phyloP scores from a whole-genome alignment of 192 early-diverging fungal species.

The Ramicandelaber brevisporus region DNA sequence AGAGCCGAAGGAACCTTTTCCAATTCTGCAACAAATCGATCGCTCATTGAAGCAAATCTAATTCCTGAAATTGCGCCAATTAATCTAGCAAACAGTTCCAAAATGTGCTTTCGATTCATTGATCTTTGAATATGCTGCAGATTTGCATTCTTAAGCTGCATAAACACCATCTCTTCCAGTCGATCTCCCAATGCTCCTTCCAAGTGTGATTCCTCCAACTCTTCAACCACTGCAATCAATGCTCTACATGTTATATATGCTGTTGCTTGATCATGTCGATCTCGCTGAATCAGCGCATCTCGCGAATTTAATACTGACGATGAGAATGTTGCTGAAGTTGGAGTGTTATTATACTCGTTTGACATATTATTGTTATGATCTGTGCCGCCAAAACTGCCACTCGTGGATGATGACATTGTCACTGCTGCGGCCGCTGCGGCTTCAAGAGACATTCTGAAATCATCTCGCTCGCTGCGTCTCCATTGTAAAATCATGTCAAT shows the following conservation, averaged over 20 bases:
- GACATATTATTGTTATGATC: constrained; percentile 3
- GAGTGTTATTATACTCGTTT: constrained; percentile 14
- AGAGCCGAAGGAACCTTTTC: constrained; percentile 35
- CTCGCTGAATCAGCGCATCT: constrained; percentile 11
- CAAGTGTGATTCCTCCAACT: constrained; percentile 39
- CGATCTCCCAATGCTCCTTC: constrained; percentile 61
- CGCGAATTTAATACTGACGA: no score
- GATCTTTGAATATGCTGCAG: constrained; percentile 45
- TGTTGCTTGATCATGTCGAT: constrained; percentile 27
- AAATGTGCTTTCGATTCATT: constrained; percentile 59
- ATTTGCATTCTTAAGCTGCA: constrained; percentile 61
- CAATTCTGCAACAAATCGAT: constrained; percentile 75
- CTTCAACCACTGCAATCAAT: constrained; percentile 58
- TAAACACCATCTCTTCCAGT: constrained; percentile 84
- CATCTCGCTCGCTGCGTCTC: constrained; percentile 22
- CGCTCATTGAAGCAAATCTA: constrained; percentile 77
- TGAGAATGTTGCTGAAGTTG: no score
- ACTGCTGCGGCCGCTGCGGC: constrained; percentile 1
- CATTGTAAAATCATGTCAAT: constrained; percentile 54
- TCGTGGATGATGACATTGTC: background rate
- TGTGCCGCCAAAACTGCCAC: background rate
- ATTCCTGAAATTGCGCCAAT: constrained; percentile 76
- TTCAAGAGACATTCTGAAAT: background rate
- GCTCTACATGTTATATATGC: constrained; percentile 75
- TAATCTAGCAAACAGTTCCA: constrained; percentile 77